phyloP scores from a whole-genome alignment of 2,329 filamentous ascomycete species.

The Fusarium proliferatum region DNA sequence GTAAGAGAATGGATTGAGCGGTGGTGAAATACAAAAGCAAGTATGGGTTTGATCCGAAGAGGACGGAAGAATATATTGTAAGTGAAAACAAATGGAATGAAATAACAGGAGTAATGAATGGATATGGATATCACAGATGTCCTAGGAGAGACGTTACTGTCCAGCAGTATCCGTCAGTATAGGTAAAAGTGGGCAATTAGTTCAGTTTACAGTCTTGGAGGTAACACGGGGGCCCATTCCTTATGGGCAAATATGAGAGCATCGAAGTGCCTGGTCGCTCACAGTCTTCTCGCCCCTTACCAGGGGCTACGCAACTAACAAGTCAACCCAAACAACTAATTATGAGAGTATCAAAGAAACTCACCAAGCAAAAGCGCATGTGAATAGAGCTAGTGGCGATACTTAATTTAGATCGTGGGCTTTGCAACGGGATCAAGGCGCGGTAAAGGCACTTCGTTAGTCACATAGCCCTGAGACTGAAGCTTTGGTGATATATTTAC shows the following conservation, averaged over 20 bases:
- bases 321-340: not conserved
- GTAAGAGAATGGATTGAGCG: not conserved
- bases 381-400: not conserved
- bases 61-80: not conserved
- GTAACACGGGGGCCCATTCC: not conserved
- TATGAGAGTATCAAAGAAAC: not conserved
- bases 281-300: not conserved
- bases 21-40: not conserved
- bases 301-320: not conserved
- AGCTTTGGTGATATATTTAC: not conserved
- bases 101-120: not conserved
- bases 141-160: not conserved
- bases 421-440: not conserved
- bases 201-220: not conserved
- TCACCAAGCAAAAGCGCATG: not conserved
- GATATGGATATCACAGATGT: not conserved
- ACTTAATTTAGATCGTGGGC: not conserved
- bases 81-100: not conserved
- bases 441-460: not conserved
- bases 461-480: not conserved
- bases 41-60: not conserved
- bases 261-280: not conserved
- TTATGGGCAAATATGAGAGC: not conserved
- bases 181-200: not conserved
- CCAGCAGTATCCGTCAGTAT: not conserved